Percentiles rank a stretch among this genome's conserved stretches.
phyloP scores from a whole-genome alignment of 495 filamentous ascomycete species.

The Stereocaulon alpinum region DNA sequence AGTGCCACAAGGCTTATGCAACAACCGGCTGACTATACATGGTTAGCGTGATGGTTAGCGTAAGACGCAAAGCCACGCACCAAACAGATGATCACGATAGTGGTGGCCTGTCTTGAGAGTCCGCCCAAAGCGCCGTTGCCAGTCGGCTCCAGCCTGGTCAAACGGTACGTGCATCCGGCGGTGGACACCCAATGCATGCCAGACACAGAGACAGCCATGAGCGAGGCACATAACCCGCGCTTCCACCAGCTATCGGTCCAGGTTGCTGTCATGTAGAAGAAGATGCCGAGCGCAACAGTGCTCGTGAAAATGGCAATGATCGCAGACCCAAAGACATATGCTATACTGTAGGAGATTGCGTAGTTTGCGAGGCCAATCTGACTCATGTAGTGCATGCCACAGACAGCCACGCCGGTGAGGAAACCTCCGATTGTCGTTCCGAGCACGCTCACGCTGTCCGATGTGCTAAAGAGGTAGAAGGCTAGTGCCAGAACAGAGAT shows the following conservation, averaged over 20 bases:
- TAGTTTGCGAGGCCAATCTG: slow-evolving; percentile 79
- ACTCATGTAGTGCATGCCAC: slow-evolving; percentile 86
- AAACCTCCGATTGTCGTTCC: slow-evolving; percentile 52
- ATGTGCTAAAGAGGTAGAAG: slow-evolving; percentile 54
- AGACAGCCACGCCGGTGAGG: slow-evolving; percentile 61
- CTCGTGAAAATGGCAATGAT: slow-evolving; percentile 63
- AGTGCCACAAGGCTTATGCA: slow-evolving; percentile 49
- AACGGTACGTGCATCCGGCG: slow-evolving; percentile 55
- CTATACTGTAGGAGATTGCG: slow-evolving; percentile 41
- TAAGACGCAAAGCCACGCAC: slow-evolving; percentile 31
- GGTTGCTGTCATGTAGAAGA: slow-evolving; percentile 64
- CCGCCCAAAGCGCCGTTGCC: slow-evolving; percentile 17
- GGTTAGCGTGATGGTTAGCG: not conserved
- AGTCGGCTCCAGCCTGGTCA: slow-evolving; percentile 26
- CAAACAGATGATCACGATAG: slow-evolving; percentile 55
- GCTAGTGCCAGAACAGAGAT: slow-evolving; percentile 61
- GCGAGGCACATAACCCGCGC: slow-evolving; percentile 49
- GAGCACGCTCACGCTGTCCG: slow-evolving; percentile 43
- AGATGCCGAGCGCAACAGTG: slow-evolving; percentile 55
- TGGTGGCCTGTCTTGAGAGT: slow-evolving; percentile 44
- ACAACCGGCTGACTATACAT: slow-evolving; percentile 44
- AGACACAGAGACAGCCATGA: slow-evolving; percentile 64
- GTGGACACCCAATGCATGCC: slow-evolving; percentile 86
- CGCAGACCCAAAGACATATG: slow-evolving; percentile 56
- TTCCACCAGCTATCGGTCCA: slow-evolving; percentile 79